A percentile compares a stretch with the other conserved stretches of the same genome.
These are phyloP conservation scores for Trichoderma oligosporum DNA, from an alignment of 2,329 filamentous ascomycete species.

Conservation along the genomic window DNA sequence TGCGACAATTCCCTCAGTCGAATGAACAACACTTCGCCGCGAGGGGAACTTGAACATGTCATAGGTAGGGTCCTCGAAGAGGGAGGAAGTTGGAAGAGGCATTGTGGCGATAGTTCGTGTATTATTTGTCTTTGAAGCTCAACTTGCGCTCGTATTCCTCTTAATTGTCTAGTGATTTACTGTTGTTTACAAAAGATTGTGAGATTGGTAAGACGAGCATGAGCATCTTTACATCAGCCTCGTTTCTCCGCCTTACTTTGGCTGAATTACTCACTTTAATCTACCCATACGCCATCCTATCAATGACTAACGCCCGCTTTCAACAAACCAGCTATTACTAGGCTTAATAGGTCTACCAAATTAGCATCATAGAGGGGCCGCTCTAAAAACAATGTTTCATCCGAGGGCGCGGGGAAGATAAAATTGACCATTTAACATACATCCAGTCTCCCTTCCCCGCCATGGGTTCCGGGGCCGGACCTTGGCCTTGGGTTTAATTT, in stretches of 20 bases:
- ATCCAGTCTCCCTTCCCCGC: slow-evolving; percentile 1
- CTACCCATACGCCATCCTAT: slow-evolving; percentile 1
- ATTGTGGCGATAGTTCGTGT: slow-evolving; percentile 25
- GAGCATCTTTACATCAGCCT: not conserved
- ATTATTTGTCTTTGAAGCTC: not conserved
- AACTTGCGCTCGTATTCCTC: no score
- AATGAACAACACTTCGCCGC: slow-evolving; percentile 87
- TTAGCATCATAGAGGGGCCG: slow-evolving; percentile 8
- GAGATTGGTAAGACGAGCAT: not conserved
- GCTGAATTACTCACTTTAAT: not conserved
- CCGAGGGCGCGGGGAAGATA: slow-evolving; percentile 9
- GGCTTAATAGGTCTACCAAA: no score
- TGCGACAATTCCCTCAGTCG: slow-evolving; percentile 84
- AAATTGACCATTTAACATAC: not conserved
- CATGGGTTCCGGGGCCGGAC: slow-evolving; percentile 8
- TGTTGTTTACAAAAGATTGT: no score
- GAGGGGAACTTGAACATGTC: slow-evolving; percentile 67
- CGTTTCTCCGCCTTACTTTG: not conserved
- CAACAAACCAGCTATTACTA: slow-evolving; percentile 6
- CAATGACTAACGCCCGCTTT: not conserved
- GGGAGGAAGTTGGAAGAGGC: slow-evolving; percentile 46
- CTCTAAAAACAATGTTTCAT: not conserved
- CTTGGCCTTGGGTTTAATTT: no score
- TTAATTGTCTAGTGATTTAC: no score
- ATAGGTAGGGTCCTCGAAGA: slow-evolving; percentile 44